Base-by-base conservation (phyloP, 164 flowering plant species). In the Saururus chinensis region DNA sequence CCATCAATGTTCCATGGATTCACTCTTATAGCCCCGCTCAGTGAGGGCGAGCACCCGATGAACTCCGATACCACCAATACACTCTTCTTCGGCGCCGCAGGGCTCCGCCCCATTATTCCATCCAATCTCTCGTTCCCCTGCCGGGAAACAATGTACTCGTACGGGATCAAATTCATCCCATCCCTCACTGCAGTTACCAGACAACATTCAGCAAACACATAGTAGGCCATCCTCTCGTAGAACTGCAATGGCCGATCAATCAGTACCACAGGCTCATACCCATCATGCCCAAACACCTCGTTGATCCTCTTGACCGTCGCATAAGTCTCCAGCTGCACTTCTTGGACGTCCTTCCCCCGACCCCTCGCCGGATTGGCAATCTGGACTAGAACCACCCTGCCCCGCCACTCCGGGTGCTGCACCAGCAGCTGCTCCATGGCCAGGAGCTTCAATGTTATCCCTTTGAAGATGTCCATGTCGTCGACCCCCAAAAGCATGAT, bases 401-500 rank as follows among this genome's bases (percentile, higher is more conserved):
- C 89, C 35, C 71, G 80, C 66, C 79, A 79, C 73, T 84, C 83
- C 0, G 87, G 92, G 24, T 86, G 84, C 67, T 84, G 85, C 40
- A 74, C 13, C 22, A 86, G 81, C 62, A 86, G 63, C 76, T 82
- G 87, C 63, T 82, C 92, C 88, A 86, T 80, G 6, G 92, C 92
- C 66, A 86, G 63, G 7, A 86, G 67, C 82, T 86, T 86, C 74
- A 86, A 62, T 60, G 82, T 82, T 20, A 86, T 84, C 20, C 92
- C 92, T 63, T 86, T 86, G 62, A 86, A 86, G 58, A 84, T 84
- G 64, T 86, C 92, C 92, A 86, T 84, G 64, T 83, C 88, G 75
- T 85, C 88, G 9, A 85, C 90, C 35, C 91, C 91, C 53, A 85
- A 83, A 59, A 86, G 59, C 87, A 86, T 73, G 23, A 74, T 74